Evolutionary conservation across 495 filamentous ascomycete species (phyloP), one percentile per base, ranked within the genome.

Genomic region (Penicillium malachiteum): DNA sequence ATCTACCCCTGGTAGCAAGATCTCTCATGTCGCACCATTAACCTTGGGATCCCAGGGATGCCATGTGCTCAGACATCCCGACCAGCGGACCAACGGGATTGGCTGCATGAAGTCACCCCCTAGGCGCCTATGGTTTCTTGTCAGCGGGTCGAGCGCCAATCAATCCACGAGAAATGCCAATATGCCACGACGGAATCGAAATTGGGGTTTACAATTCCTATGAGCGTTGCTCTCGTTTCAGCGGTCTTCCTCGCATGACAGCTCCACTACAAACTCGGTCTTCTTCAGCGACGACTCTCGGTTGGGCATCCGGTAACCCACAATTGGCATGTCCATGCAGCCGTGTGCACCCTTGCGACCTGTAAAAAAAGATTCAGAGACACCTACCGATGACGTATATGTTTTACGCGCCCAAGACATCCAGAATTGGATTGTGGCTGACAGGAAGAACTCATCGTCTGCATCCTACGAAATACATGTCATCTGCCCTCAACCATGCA

Each of bases 51-150:
- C 14, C 49, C 33, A 46, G 26, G 34, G 35, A 30, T 14, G 18
- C 53, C 40, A 49, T 52, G 31, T 53, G 43, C 42, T 9, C 52
- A 35, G 46, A 26, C 34, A 48, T 46, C 35, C 52, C 48, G 52
- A 53, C 45, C 49, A 41, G 52, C 40, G 41, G 48, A 26, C 21
- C 21, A 26, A 26, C 17, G 12, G n/a, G 35, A 55, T 62, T 61
- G 58, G 62, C 53, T 52, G 43, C 49, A 41, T 31, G 41, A 13
- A 41, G 13, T 40, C 16, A 13, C 44, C 7, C 39, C 39, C 31
- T 62, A 58, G 52, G 58, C 64, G 64, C 62, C 58, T 42, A 46
- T 17, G 16, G 26, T 34, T 59, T 50, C 46, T 51, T 45, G 38
- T 50, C 42, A 50, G 58, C 55, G 55, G 58, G 50, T 54, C 56